Conservation (phyloP, 1,284 basidiomycete species). For the Chondrostereum purpureum region DNA sequence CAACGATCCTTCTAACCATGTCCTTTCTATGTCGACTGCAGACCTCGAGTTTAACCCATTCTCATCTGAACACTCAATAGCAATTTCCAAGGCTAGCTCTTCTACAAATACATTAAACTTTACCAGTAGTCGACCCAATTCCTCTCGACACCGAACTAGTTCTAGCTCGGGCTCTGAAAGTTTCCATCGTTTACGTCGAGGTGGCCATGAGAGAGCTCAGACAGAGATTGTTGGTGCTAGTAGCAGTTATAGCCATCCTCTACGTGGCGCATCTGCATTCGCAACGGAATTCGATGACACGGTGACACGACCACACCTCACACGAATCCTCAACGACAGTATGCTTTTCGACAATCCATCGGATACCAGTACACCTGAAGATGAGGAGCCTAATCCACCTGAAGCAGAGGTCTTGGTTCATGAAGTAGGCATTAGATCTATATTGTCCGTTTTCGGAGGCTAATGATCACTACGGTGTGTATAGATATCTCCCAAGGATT, state of each 20-base stretch:
- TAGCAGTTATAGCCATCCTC: conserved; percentile 18
- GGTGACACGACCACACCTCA: conserved; percentile 38
- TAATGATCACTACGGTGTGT: not conserved
- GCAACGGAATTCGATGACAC: conserved; percentile 26
- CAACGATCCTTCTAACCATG: no score
- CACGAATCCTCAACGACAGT: conserved; percentile 30
- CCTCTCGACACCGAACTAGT: not conserved
- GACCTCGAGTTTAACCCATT: not conserved
- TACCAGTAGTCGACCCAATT: not conserved
- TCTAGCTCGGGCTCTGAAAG: conserved; percentile 7
- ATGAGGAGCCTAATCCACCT: conserved; percentile 18
- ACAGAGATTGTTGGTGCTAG: conserved; percentile 21
- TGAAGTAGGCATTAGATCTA: conserved; percentile 30
- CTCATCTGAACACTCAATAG: not conserved
- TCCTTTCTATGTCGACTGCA: no score
- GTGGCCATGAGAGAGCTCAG: conserved; percentile 21
- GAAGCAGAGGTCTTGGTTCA: conserved; percentile 51
- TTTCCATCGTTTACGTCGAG: conserved; percentile 10
- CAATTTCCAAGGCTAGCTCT: no score
- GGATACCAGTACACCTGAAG: conserved; percentile 14
- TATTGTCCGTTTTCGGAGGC: conserved; percentile 4
- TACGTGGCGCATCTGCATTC: conserved; percentile 25
- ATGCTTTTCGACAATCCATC: conserved; percentile 23
- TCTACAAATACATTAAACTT: not conserved
- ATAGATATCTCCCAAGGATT: conserved; percentile 69